Percentiles rank a stretch among this genome's conserved stretches.
Evolutionary conservation across 192 early-diverging fungal species (phyloP).

Genomic region (Coemansia guatemalensis): DNA sequence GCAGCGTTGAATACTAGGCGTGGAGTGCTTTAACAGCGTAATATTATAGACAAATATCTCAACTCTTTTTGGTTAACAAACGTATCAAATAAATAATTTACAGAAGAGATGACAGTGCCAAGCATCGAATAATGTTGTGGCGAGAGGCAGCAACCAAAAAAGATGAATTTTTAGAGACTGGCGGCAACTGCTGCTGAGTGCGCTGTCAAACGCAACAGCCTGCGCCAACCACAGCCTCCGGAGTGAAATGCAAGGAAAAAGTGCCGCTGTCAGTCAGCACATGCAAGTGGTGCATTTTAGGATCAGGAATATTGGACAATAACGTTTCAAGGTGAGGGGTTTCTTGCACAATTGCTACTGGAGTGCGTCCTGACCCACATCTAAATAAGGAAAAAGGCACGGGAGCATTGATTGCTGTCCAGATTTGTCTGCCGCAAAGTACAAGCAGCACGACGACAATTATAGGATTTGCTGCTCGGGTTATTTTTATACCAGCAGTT

Average conservation of each 20-base stretch:
- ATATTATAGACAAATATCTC: too few relatives aligned
- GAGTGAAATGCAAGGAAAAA: neutral
- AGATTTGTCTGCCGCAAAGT: neutral
- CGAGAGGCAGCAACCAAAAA: neutral
- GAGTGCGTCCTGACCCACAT: neutral
- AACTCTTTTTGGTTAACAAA: too few relatives aligned
- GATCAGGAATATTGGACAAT: neutral
- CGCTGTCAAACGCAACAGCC: constrained; percentile 3
- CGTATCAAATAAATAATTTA: neutral
- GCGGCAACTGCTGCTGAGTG: neutral
- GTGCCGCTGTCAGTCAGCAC: neutral
- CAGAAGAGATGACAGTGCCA: neutral
- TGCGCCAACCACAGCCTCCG: neutral
- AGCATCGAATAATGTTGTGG: neutral
- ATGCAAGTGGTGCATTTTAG: neutral
- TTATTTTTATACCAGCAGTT: neutral
- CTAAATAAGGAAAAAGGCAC: neutral
- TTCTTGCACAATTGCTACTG: neutral
- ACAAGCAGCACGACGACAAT: neutral
- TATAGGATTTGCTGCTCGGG: neutral
- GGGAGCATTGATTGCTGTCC: neutral
- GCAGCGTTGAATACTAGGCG: too few relatives aligned
- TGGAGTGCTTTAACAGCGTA: too few relatives aligned
- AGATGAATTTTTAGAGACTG: neutral
- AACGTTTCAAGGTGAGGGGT: neutral